These are phyloP conservation scores for Cantharellus anzutake DNA, from an alignment of 768 basidiomycete species.

Conservation along the genomic window DNA sequence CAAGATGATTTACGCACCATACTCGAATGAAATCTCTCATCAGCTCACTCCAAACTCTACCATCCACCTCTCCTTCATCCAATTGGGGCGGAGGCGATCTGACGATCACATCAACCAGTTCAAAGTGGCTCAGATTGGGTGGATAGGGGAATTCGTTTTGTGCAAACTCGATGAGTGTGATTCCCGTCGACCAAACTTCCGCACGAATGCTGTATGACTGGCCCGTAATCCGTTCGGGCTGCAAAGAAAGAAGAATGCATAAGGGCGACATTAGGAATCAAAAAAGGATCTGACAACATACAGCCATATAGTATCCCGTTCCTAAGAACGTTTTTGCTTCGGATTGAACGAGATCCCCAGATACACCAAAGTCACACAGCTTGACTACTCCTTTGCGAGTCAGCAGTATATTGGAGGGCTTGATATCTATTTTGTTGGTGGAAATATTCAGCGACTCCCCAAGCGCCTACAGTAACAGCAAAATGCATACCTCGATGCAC, in stretches of 20 bases:
- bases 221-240: conserved; percentile 92
- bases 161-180: conserved; percentile 84
- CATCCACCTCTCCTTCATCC: conserved; percentile 28
- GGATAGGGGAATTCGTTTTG: conserved; percentile 93
- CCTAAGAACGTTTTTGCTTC: conserved; percentile 93
- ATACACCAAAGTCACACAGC: conserved; percentile 92
- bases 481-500: conserved; percentile 51
- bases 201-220: conserved; percentile 84
- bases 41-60: conserved; percentile 44
- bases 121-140: conserved; percentile 76
- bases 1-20: conserved; percentile 35
- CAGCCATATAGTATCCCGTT: conserved; percentile 97
- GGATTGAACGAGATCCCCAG: conserved; percentile 82
- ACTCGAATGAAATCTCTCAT: conserved; percentile 86
- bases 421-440: conserved; percentile 38
- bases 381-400: conserved; percentile 81
- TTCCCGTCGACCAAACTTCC: conserved; percentile 96
- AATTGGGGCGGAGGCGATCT: conserved; percentile 50
- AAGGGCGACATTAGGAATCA: conserved; percentile 2
- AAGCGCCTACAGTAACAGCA: neutral
- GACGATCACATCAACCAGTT: conserved; percentile 43
- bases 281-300: conserved; percentile 27
- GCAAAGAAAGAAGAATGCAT: conserved; percentile 7
- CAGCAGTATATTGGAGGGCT: conserved; percentile 82
- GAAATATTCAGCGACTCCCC: neutral